Conservation (phyloP, 2,329 filamentous ascomycete genomes). For the Nothophaeocryptopus gaeumannii region DNA sequence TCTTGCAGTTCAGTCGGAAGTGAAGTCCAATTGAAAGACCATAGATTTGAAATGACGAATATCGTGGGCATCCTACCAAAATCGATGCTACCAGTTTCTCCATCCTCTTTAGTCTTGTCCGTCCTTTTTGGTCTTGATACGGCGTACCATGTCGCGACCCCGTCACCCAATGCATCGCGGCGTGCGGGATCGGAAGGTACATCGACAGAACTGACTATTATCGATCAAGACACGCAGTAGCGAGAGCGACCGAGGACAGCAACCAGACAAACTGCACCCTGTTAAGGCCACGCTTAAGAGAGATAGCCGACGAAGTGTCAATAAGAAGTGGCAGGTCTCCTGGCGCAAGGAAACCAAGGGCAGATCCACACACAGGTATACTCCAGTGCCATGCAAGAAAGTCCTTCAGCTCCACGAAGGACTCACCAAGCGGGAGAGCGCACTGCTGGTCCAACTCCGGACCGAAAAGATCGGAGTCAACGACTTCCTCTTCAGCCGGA, state of each 20-base stretch:
- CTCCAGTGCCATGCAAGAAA: not conserved
- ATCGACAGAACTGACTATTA: too few relatives aligned
- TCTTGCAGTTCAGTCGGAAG: too few relatives aligned
- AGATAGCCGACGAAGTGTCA: not conserved
- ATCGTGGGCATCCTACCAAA: too few relatives aligned
- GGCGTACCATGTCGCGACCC: too few relatives aligned
- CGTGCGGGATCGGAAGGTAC: too few relatives aligned
- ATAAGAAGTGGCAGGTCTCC: not conserved
- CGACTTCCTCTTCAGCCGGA: constrained; percentile 13
- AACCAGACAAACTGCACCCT: not conserved
- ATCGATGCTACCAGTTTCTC: too few relatives aligned
- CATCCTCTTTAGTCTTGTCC: too few relatives aligned
- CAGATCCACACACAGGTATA: not conserved
- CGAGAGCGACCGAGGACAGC: not conserved
- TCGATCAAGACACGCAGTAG: too few relatives aligned
- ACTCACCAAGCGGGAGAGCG: constrained; percentile 10
- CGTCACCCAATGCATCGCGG: too few relatives aligned
- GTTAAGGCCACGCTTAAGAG: not conserved
- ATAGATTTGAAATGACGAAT: too few relatives aligned
- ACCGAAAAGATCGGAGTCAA: constrained; percentile 17
- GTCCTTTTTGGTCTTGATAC: too few relatives aligned
- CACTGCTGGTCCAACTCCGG: constrained; percentile 14
- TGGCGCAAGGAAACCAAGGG: not conserved
- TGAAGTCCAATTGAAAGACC: too few relatives aligned
- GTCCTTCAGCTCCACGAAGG: constrained; percentile 3